Evolutionary conservation across 2,329 filamentous ascomycete species (phyloP), one percentile per base, ranked within the genome.

Genomic region (Sporothrix variecibatus): DNA sequence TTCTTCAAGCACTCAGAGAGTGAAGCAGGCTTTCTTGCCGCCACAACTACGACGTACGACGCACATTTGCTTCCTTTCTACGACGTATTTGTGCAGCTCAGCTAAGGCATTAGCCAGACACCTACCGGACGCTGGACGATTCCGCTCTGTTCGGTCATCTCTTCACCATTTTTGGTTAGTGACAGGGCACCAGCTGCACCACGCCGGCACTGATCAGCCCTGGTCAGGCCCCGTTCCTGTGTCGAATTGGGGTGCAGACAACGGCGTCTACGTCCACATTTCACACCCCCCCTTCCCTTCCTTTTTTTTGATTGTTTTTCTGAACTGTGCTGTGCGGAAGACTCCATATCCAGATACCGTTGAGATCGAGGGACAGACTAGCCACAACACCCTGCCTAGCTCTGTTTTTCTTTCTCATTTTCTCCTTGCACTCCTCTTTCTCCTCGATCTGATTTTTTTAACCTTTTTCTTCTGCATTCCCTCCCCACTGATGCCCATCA

Each of bases 401-500:
- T 49, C 56, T 12, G 9, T 23, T 23, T 34, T 62, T 49, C 17
- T 28, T 65, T 56, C 51, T 34, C 31, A 31, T 64, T 64, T 40
- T 23, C n/a, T 40, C 38, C 20, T 56, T 20, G 15, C 12, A 20
- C 12, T 49, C 15, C 43, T 17, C 1, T 49, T 49, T 46, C 51
- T 26, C 51, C n/a, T n/a, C 12, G 7, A 20, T 23, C 49, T 23
- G 20, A 7, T 28, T 28, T 26, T 23, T 56, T 2, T 46, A 28
- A 26, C 40, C 40, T 68, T 71, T 7, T 70, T 71, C 46, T 38
- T 69, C 20, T 69, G 43, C 65, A 51, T 69, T 23, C 15, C 34
- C 26, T 49, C 65, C 28, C 65, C 65, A 69, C 65, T 51, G 65
- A 69, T 69, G 43, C 43, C 65, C 65, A 51, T 15, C 8, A 28